Evolutionary conservation across 2,329 filamentous ascomycete species (phyloP).

Genomic region (Aspergillus fructus): DNA sequence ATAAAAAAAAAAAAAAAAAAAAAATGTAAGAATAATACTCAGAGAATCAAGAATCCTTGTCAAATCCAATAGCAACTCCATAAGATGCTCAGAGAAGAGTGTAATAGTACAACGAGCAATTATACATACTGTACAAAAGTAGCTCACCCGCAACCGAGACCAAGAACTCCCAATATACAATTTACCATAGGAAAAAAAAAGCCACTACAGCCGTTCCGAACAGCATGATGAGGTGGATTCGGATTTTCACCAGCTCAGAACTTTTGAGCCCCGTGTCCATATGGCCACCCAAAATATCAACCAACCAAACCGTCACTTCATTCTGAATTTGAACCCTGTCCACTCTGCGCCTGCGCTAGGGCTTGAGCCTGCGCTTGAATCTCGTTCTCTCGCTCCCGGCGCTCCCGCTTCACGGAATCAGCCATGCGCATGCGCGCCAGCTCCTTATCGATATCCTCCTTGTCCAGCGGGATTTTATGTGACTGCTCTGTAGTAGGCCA

Average conservation of each 20-base stretch:
- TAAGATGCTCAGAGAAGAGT: constrained; percentile 33
- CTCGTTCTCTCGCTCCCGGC: constrained; percentile 38
- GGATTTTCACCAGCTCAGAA: background rate
- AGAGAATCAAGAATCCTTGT: constrained; percentile 6
- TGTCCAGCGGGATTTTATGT: constrained; percentile 54
- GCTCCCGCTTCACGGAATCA: constrained; percentile 50
- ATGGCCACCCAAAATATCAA: background rate
- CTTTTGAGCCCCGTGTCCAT: background rate
- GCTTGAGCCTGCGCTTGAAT: constrained; percentile 8
- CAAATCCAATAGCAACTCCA: constrained; percentile 26
- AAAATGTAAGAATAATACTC: background rate
- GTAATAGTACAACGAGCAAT: constrained; percentile 26
- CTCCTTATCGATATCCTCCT: constrained; percentile 70
- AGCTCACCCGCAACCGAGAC: constrained; percentile 9
- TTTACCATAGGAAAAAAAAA: constrained; percentile 5
- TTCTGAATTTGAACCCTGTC: constrained; percentile 10
- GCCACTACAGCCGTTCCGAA: background rate
- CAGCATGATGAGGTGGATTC: background rate
- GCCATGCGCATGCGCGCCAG: constrained; percentile 63
- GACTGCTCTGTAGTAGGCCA: constrained; percentile 72
- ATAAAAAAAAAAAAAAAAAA: background rate
- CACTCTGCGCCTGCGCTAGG: background rate
- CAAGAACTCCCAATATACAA: background rate
- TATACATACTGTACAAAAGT: constrained; percentile 19
- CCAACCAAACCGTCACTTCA: constrained; percentile 1